Evolutionary conservation across 1,284 basidiomycete species (phyloP).

Genomic region (Grifola frondosa): DNA sequence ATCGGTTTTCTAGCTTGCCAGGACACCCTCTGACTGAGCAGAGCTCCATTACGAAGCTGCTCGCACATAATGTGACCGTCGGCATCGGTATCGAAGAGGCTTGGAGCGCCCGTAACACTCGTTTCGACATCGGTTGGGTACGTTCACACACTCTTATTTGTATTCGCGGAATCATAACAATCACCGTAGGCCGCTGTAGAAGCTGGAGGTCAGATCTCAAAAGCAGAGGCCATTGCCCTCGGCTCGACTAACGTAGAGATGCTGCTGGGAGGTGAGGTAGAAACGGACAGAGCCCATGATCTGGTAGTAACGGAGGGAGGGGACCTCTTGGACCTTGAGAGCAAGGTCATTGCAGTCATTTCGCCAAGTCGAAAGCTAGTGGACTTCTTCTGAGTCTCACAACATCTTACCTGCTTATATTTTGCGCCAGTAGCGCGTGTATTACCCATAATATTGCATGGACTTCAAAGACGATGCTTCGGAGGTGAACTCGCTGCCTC

Average conservation of each 20-base stretch:
- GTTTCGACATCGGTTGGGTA: constrained; percentile 63
- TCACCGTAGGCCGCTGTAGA: constrained; percentile 21
- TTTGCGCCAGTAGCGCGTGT: no score
- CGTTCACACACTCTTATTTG: constrained; percentile 10
- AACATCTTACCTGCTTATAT: no score
- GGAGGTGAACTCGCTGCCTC: no score
- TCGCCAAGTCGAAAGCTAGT: constrained; percentile 45
- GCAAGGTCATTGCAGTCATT: constrained; percentile 62
- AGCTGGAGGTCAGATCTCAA: constrained; percentile 14
- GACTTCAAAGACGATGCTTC: no score
- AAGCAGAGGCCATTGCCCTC: constrained; percentile 43
- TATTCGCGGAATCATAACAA: constrained; percentile 8
- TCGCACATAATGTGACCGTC: constrained; percentile 70
- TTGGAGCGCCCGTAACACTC: constrained; percentile 59
- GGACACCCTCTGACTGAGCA: constrained; percentile 75
- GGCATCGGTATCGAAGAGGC: constrained; percentile 59
- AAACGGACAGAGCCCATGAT: constrained; percentile 37
- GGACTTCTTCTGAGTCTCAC: constrained; percentile 29
- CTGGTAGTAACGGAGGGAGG: constrained; percentile 69
- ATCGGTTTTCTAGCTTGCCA: constrained; percentile 40
- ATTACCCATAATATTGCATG: no score
- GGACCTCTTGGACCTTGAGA: constrained; percentile 52
- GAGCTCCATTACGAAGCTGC: constrained; percentile 63
- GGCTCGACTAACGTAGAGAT: constrained; percentile 51
- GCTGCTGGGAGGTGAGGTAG: constrained; percentile 42